Base-by-base conservation (phyloP, 768 basidiomycete genomes). In the Panus rudis region DNA sequence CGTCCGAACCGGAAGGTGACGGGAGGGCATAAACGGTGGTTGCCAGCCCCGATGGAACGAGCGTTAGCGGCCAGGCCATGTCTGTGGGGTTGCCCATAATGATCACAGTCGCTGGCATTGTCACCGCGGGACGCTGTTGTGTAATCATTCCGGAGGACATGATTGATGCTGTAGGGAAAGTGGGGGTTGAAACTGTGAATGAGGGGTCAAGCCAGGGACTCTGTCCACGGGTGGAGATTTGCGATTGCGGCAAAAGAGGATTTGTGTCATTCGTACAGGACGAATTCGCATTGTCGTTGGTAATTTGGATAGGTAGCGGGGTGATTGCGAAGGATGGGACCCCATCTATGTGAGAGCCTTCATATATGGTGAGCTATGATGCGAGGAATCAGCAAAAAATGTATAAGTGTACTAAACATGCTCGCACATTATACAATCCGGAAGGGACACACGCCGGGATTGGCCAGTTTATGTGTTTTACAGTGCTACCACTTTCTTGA, bases 341-440 rank as follows among this genome's bases (percentile, higher is more conserved):
- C 21, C 54, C 56, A 23, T 68, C 56, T 27, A 68, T 54, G 20
- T 58, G 56, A 3, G 67, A 66, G 3, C 52, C 46, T 48, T 76
- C 73, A 47, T 75, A 73, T 37, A 71, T 61, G 2, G 72, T 74
- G 28, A 73, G 52, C 73, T 76, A 41, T 10, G 22, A n/a, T 28
- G 19, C 21, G n/a, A 25, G 22, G 42, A 41, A 41, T 49, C 30
- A 38, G 4, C 19, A 30, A 16, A 20, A 21, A 37, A 14, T 13
- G 28, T 25, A 24, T 8, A 21, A 38, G 13, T 16, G 21, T n/a
- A 30, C 24, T 16, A 39, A 25, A 43, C 67, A 38, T n/a, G n/a
- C n/a, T n/a, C n/a, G n/a, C 49, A 75, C 73, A 47, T 73, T 73
- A 46, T 73, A 73, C 11, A 55, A 39, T 19, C 71, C 73, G 13